Evolutionary conservation across 306 rosid species (phyloP), one percentile per base, ranked within the genome.

Genomic region (Purshia tridentata): DNA sequence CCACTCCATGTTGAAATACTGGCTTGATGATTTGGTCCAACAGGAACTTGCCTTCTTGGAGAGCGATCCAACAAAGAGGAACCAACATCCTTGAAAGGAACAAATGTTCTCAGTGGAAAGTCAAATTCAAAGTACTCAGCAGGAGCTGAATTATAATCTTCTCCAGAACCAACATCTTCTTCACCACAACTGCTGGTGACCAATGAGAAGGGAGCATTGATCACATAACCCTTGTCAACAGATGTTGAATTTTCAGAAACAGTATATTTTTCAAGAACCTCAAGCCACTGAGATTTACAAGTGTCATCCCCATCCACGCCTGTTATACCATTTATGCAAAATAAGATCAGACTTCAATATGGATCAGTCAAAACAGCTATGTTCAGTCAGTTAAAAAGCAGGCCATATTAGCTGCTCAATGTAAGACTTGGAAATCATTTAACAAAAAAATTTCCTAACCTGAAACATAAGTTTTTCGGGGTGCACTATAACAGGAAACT

Each of bases 11-110:
- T 19, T 29, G 90, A 87, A 73, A 88, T 75, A 29, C 44, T 63
- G 50, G 86, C 90, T 78, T 86, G 92, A 78, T 86, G 82, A 76
- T 81, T 72, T 44, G 78, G 70, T 44, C 90, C 92, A 49, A 86
- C 16, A 11, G 88, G 87, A 77, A 86, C 83, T 66, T 70, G 73
- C 63, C 57, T 81, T 82, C 85, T 72, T 4, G 84, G 83, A 74
- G 76, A 66, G 67, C 64, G 6, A 67, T 81, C 82, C 40, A 23
- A 47, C 40, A 64, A 72, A 42, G 57, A 52, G 35, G 79, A 58
- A 81, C 66, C 70, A 12, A 16, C 71, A 75, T 78, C 87, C 68
- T 80, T 84, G 39, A 51, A 16, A 61, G 82, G 82, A 65, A 51
- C 68, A 69, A 18, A 72, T 66, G 71, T 49, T 76, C 77, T 83